Percentiles rank a stretch among this genome's conserved stretches.
Evolutionary conservation across 78 protist genomes (phyloP).

Genomic region (Goniomonas avonlea): DNA sequence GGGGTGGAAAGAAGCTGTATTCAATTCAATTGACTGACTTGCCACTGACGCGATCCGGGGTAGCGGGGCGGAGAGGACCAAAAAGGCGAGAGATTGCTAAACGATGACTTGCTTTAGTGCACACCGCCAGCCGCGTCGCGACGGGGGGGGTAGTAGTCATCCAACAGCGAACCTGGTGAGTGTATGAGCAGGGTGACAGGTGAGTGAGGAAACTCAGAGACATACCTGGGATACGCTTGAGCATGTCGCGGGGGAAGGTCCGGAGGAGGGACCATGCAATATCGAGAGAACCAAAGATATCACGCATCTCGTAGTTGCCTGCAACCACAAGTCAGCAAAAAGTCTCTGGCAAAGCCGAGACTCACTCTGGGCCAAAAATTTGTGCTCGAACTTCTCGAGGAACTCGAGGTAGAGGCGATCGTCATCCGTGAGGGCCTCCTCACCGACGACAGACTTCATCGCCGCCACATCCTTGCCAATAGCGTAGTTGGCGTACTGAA

Average conservation of each 20-base stretch:
- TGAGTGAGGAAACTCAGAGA: constrained; percentile 59
- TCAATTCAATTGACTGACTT: too few species aligned
- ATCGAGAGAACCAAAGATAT: constrained; percentile 87
- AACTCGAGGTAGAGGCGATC: constrained; percentile 94
- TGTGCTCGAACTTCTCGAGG: constrained; percentile 88
- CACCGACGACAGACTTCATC: constrained; percentile 99
- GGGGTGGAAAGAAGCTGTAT: too few species aligned
- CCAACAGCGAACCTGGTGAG: too few species aligned
- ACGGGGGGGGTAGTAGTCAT: background rate
- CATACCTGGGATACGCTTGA: constrained; percentile 74
- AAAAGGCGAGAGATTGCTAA: too few species aligned
- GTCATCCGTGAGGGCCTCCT: constrained; percentile 91
- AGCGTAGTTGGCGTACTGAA: constrained; percentile 96
- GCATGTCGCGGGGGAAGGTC: constrained; percentile 87
- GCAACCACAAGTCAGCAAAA: background rate
- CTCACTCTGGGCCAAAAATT: constrained; percentile 92
- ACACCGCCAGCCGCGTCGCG: background rate
- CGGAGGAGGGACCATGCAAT: constrained; percentile 96
- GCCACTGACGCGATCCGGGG: background rate
- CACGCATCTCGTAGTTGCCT: constrained; percentile 72
- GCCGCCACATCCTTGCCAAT: constrained; percentile 93
- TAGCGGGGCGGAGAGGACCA: background rate
- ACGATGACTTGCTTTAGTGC: too few species aligned
- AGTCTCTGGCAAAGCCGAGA: background rate
- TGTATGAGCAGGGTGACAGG: too few species aligned